Conservation (phyloP, 169 alveolate genomes). For the Plasmodium reichenowi region DNA sequence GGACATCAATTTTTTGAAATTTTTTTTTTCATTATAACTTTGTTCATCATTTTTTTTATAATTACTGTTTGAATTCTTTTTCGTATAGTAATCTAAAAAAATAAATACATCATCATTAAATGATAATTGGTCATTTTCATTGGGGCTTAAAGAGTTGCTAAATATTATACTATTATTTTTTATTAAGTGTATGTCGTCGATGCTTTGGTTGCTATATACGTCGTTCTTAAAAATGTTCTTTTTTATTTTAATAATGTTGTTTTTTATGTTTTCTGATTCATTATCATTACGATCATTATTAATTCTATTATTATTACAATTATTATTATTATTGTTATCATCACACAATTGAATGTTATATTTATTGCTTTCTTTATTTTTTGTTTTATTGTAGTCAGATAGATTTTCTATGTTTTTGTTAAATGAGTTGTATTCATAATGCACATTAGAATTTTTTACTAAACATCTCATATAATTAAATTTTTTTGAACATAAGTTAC, state of each 20-base stretch:
- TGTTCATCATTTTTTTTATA: constrained; percentile 19
- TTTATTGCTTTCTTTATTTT: neutral
- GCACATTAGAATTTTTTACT: constrained; percentile 61
- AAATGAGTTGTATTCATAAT: constrained; percentile 44
- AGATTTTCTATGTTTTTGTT: constrained; percentile 6
- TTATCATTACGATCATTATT: constrained; percentile 14
- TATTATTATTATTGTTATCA: constrained; percentile 20
- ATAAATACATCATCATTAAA: constrained; percentile 72
- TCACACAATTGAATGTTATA: constrained; percentile 16
- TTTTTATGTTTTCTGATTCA: constrained; percentile 36
- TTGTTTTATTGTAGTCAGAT: neutral
- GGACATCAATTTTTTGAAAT: constrained; percentile 33
- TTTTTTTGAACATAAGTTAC: constrained; percentile 35
- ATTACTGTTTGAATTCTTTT: constrained; percentile 1
- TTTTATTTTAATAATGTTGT: constrained; percentile 47
- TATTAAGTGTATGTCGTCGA: constrained; percentile 23
- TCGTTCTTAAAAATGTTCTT: constrained; percentile 21
- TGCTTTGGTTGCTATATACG: constrained; percentile 24
- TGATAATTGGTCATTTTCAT: constrained; percentile 39
- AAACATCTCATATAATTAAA: constrained; percentile 63
- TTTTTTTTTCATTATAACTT: constrained; percentile 11
- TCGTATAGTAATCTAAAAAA: constrained; percentile 50
- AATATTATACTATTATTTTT: constrained; percentile 61
- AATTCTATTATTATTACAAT: constrained; percentile 7
- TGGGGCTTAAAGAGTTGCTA: constrained; percentile 59